Percentiles rank a stretch among this genome's conserved stretches.
Conservation (phyloP, 805 yeast species). For the Metschnikowia henanensis region DNA sequence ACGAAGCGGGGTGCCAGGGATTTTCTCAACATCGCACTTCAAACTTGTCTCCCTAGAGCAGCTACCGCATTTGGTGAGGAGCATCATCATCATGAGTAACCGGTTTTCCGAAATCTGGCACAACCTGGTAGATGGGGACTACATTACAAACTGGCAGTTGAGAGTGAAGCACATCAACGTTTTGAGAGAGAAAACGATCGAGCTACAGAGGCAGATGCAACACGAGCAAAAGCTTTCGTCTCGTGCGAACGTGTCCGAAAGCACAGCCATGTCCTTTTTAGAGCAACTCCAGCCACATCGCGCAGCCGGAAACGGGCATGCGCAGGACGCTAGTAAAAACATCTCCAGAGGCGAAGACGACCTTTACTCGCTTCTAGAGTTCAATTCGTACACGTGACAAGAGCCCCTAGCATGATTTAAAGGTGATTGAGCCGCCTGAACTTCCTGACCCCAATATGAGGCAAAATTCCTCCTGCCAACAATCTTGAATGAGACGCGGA, state of each 20-base stretch:
- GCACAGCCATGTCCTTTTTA: constrained; percentile 33
- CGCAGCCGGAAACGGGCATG: constrained; percentile 3
- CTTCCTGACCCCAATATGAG: too few species aligned
- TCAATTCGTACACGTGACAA: constrained; percentile 30
- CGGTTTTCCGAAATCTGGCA: constrained; percentile 80
- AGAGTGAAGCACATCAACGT: constrained; percentile 55
- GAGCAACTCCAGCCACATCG: constrained; percentile 26
- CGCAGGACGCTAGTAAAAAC: background rate
- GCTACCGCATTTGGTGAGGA: constrained; percentile 64
- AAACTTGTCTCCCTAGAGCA: constrained; percentile 63
- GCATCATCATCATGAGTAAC: constrained; percentile 61
- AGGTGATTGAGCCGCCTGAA: too few species aligned
- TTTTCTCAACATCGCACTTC: constrained; percentile 73
- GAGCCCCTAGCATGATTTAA: too few species aligned
- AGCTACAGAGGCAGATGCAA: constrained; percentile 26
- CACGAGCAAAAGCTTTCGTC: constrained; percentile 23
- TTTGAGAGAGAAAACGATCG: constrained; percentile 28
- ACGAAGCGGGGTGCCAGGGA: constrained; percentile 70
- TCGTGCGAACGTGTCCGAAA: constrained; percentile 7
- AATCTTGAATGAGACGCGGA: too few species aligned
- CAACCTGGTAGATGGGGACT: constrained; percentile 45
- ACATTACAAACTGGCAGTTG: constrained; percentile 65
- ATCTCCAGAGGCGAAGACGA: constrained; percentile 12
- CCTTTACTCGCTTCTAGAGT: constrained; percentile 28
- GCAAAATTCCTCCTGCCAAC: too few species aligned